phyloP scores from a whole-genome alignment of 23 red algal genomes.

The Agarophyton chilense region DNA sequence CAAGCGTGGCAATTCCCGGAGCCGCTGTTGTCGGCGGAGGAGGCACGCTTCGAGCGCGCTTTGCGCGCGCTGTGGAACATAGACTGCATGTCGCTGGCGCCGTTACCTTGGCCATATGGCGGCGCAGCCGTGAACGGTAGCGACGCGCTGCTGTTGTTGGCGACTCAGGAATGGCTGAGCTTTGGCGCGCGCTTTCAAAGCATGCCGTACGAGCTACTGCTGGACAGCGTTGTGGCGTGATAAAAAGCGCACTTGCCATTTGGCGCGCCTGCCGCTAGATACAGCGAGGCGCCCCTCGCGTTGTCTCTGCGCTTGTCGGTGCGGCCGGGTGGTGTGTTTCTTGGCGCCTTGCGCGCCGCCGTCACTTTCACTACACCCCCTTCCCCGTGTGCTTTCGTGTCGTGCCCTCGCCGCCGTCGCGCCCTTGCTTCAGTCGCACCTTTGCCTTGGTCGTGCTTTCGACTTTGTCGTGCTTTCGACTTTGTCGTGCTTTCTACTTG shows the following conservation, averaged over 20 bases:
- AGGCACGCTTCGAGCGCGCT: conserved; percentile 18
- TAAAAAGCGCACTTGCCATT: not conserved
- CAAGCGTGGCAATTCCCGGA: not conserved
- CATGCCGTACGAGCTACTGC: conserved; percentile 10
- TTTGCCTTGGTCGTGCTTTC: too few species aligned
- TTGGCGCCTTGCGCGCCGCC: not conserved
- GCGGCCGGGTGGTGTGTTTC: too few species aligned
- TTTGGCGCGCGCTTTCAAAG: not conserved
- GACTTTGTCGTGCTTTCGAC: too few species aligned
- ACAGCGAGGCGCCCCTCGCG: not conserved
- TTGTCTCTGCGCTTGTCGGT: too few species aligned
- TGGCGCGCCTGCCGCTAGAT: not conserved
- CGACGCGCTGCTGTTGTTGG: not conserved
- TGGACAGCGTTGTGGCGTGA: conserved; percentile 20
- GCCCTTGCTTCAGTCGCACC: not conserved
- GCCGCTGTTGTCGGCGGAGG: not conserved
- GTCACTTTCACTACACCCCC: too few species aligned
- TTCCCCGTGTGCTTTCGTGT: too few species aligned
- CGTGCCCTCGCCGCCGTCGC: not conserved
- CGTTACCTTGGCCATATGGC: not conserved
- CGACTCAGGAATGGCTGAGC: conserved; percentile 13
- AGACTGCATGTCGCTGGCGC: not conserved
- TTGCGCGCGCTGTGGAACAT: conserved; percentile 20
- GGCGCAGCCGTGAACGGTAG: not conserved
- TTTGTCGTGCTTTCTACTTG: too few species aligned